A percentile compares a stretch with the other conserved stretches of the same genome.
Evolutionary conservation across 2,329 filamentous ascomycete species (phyloP).

Genomic region (Aspergillus brunneoviolaceus): DNA sequence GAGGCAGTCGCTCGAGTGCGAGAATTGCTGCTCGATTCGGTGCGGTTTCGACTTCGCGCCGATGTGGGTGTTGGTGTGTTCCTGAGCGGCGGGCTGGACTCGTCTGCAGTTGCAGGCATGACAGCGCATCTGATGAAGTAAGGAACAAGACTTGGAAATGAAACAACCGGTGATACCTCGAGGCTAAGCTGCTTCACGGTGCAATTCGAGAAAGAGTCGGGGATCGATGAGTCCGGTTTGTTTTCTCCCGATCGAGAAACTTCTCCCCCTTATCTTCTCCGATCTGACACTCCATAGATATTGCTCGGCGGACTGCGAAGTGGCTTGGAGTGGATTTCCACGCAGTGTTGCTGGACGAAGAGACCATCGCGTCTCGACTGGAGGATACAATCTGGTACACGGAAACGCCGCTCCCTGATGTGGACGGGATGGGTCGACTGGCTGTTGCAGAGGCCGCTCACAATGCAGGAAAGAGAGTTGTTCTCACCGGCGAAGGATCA

Average conservation of each 20-base stretch:
- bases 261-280: not conserved
- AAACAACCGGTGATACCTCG: slow-evolving; percentile 33
- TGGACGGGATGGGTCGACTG: slow-evolving; percentile 55
- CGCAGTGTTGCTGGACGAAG: slow-evolving; percentile 47
- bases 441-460: slow-evolving; percentile 49
- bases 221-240: slow-evolving; percentile 51
- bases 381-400: slow-evolving; percentile 48
- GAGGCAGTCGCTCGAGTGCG: slow-evolving; percentile 55
- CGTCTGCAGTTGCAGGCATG: slow-evolving; percentile 58
- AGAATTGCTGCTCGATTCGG: slow-evolving; percentile 51
- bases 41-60: slow-evolving; percentile 55
- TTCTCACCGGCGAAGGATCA: slow-evolving; percentile 54
- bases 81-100: slow-evolving; percentile 59
- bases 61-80: slow-evolving; percentile 61
- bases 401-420: slow-evolving; percentile 50
- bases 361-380: slow-evolving; percentile 43
- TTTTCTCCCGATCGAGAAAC: not conserved
- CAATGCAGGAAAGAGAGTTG: slow-evolving; percentile 53
- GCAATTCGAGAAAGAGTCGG: slow-evolving; percentile 51
- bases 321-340: slow-evolving; percentile 49
- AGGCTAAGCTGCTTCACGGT: slow-evolving; percentile 53
- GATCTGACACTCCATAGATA: slow-evolving; percentile 25
- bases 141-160: slow-evolving; percentile 49
- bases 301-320: slow-evolving; percentile 50
- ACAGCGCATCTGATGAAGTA: slow-evolving; percentile 52